These are phyloP conservation scores for Eruca vesicaria DNA, from an alignment of 441 rosid species.

Conservation along the genomic window DNA sequence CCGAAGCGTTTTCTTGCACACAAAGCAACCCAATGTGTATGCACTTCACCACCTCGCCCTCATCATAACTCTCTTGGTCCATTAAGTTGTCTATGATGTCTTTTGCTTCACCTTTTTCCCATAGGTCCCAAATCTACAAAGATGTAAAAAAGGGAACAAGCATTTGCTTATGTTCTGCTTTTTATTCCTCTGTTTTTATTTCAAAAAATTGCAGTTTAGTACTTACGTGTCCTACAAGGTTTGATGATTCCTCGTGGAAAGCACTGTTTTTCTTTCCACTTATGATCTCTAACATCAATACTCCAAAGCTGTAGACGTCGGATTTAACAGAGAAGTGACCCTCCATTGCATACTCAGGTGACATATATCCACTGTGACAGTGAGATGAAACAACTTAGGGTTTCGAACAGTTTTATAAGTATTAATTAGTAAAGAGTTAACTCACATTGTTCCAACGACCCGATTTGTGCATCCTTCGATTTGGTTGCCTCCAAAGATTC, in stretches of 20 bases:
- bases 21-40: constrained; percentile 53
- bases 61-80: constrained; percentile 3
- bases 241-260: constrained; percentile 29
- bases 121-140: constrained; percentile 48
- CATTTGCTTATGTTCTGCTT: neutral
- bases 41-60: constrained; percentile 36
- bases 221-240: constrained; percentile 51
- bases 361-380: constrained; percentile 57
- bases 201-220: neutral
- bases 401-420: neutral
- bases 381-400: neutral
- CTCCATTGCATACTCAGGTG: constrained; percentile 59
- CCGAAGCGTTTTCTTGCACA: constrained; percentile 47
- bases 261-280: constrained; percentile 46
- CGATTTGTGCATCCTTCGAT: constrained; percentile 51
- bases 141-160: neutral
- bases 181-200: neutral
- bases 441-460: constrained; percentile 78
- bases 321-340: constrained; percentile 55
- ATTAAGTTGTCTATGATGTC: constrained; percentile 38
- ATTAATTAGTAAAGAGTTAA: neutral
- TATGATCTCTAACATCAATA: constrained; percentile 54
- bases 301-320: constrained; percentile 64
- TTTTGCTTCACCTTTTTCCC: constrained; percentile 39
- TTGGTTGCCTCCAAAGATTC: constrained; percentile 55